Evolutionary conservation across 345 rosid species (phyloP).

Genomic region (Bruguiera gymnorhiza): DNA sequence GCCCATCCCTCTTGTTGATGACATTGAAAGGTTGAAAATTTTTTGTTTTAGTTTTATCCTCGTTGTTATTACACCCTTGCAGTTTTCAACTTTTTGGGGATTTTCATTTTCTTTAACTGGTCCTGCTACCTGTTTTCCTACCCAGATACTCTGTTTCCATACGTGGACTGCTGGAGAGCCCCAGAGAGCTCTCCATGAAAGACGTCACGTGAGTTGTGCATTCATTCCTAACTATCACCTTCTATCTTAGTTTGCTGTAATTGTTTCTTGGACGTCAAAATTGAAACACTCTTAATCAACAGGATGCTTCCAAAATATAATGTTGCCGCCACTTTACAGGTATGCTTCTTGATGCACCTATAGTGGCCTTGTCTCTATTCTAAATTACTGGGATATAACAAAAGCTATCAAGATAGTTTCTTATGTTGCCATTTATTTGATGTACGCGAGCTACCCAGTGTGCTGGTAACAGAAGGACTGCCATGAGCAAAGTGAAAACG

Average conservation of each 20-base stretch:
- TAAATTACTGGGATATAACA: neutral
- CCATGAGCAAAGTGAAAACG: conserved; percentile 77
- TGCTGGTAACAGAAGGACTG: conserved; percentile 97
- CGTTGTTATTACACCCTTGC: neutral
- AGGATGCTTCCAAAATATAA: conserved; percentile 78
- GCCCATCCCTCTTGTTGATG: conserved; percentile 80
- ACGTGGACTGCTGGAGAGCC: conserved; percentile 48
- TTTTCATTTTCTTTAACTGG: conserved; percentile 10
- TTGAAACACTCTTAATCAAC: conserved; percentile 21
- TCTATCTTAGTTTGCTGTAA: neutral
- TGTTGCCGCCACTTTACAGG: conserved; percentile 85
- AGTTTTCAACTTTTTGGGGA: neutral
- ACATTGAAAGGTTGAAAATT: conserved; percentile 49
- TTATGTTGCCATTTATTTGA: conserved; percentile 8
- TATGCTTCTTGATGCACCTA: conserved; percentile 10
- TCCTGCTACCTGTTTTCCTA: conserved; percentile 8
- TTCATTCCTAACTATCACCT: neutral
- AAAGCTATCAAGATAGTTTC: neutral
- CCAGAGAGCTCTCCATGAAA: conserved; percentile 55
- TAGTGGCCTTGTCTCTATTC: neutral
- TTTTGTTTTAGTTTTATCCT: conserved; percentile 6
- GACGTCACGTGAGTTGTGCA: conserved; percentile 58
- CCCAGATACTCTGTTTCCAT: conserved; percentile 59
- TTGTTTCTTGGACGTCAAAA: neutral
- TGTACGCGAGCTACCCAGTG: conserved; percentile 47